Conservation (phyloP, 805 yeast species). For the Teunomyces gatunensis region DNA sequence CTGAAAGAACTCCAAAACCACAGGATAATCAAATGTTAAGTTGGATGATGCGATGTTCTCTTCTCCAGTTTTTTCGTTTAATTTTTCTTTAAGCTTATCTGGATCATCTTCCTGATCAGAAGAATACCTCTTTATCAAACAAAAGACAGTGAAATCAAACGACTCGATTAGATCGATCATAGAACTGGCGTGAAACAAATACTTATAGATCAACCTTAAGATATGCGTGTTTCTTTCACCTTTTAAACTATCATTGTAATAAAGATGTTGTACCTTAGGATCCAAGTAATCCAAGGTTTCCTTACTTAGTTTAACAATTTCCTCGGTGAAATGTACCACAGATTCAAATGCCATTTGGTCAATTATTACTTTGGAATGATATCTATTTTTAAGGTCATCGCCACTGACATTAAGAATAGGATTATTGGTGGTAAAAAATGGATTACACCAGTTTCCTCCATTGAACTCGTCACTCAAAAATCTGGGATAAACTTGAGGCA, state of each 20-base stretch:
- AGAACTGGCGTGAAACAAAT: constrained; percentile 46
- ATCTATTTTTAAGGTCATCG: constrained; percentile 39
- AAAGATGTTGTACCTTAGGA: constrained; percentile 32
- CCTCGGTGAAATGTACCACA: constrained; percentile 34
- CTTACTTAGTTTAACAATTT: constrained; percentile 36
- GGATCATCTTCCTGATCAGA: constrained; percentile 17
- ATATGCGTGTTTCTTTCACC: constrained; percentile 51
- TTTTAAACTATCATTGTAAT: constrained; percentile 31
- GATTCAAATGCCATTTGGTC: constrained; percentile 46
- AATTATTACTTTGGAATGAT: constrained; percentile 46
- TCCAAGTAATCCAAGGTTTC: constrained; percentile 43
- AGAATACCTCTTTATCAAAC: constrained; percentile 35
- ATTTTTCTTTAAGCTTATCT: constrained; percentile 9
- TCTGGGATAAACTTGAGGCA: constrained; percentile 72
- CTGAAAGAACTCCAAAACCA: constrained; percentile 68
- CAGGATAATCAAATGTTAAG: constrained; percentile 47
- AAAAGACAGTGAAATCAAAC: constrained; percentile 58
- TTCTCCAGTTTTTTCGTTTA: constrained; percentile 3
- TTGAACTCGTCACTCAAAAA: constrained; percentile 63
- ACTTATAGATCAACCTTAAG: constrained; percentile 51
- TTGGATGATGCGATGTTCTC: constrained; percentile 11
- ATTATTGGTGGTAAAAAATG: constrained; percentile 48
- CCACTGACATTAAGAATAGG: constrained; percentile 41
- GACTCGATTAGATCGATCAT: constrained; percentile 56
- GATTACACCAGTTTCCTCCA: constrained; percentile 80